A percentile compares a stretch with the other conserved stretches of the same genome.
phyloP scores from a whole-genome alignment of 306 rosid genomes.

The Cucurbita moschata region DNA sequence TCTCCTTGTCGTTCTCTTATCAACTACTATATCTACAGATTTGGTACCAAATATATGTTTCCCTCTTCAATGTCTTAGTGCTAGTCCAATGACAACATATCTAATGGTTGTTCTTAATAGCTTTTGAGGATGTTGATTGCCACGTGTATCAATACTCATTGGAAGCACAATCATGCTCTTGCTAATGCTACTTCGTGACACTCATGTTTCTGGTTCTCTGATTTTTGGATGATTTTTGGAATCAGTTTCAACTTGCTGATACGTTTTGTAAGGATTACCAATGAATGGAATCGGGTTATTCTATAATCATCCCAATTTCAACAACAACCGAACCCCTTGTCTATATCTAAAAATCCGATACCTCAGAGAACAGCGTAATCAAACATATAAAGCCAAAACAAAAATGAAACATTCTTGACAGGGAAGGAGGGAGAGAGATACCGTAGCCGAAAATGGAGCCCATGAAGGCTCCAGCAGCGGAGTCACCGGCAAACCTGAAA shows the following conservation, averaged over 20 bases:
- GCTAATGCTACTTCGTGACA: neutral
- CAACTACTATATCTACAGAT: neutral
- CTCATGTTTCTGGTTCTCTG: neutral
- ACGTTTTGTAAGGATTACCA: neutral
- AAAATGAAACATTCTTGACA: neutral
- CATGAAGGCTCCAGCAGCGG: constrained; percentile 80
- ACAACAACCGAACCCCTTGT: neutral
- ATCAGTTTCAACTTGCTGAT: neutral
- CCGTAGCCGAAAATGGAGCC: constrained; percentile 96
- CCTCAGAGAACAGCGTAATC: too few species aligned
- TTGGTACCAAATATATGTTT: neutral
- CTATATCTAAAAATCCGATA: too few species aligned
- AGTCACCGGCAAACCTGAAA: constrained; percentile 56
- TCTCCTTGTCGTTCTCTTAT: neutral
- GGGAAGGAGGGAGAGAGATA: constrained; percentile 6
- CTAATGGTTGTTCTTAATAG: neutral
- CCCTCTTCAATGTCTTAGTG: neutral
- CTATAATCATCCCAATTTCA: neutral
- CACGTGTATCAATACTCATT: neutral
- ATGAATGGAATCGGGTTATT: neutral
- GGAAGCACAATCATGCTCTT: neutral
- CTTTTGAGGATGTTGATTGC: neutral
- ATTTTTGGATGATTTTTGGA: neutral
- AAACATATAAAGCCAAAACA: neutral
- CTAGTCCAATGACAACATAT: neutral